Base-by-base conservation (phyloP, 345 rosid species). In the Bruguiera parviflora region DNA sequence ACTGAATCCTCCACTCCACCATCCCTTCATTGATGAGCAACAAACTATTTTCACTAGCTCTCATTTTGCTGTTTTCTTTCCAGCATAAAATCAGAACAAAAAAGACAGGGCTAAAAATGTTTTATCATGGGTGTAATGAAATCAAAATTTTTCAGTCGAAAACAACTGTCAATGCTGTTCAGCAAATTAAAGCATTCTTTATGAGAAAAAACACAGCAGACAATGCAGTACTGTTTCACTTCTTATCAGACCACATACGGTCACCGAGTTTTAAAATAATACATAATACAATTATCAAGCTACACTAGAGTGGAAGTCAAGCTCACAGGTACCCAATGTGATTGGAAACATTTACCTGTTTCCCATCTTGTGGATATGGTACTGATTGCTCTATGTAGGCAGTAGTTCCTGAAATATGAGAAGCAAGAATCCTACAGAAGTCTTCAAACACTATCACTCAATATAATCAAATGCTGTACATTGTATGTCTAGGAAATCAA, bases 1-100 rank as follows among this genome's bases (percentile, higher is more conserved):
- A 27, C 88, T 89, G 75, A 89, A 94, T 73, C 96, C 98, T 75
- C 97, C 95, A 56, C 86, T 84, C 84, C 95, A 94, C 97, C 98
- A 91, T 61, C 98, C 97, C 97, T 91, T 60, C 68, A 78, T 68
- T 55, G 29, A 74, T 73, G 35, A 57, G 65, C 8, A 78, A 58
- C 51, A 51, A 69, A 56, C 59, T 37, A 67, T 21, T 27, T 46
- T 78, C 69, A 71, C 58, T 55, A 51, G 24, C 21, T 25, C 20
- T 10, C 13, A 47, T 1, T 22, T 33, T 57, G 63, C 22, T 15
- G 52, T 64, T 56, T 69, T 33, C 72, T 31, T 49, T 29, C 21
- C 53, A 28, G 68, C 11, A 61, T 20, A 3, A 73, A 27, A 53
- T 49, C 24, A 51, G 37, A 67, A 66, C 33, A 61, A 21, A 37